phyloP scores from a whole-genome alignment of 179 eudicot species.

The Sideroxylon spinosum region DNA sequence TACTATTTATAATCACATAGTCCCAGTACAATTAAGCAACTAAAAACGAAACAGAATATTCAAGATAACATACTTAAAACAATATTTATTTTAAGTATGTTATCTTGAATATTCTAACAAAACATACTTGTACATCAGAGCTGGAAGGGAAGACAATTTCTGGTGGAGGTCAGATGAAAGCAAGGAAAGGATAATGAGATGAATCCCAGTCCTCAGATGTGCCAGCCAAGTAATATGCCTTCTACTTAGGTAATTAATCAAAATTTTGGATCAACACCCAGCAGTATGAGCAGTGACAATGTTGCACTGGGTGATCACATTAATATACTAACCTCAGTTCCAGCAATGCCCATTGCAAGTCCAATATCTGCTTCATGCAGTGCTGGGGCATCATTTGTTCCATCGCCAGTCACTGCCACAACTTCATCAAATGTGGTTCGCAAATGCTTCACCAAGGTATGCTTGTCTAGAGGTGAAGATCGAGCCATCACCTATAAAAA shows the following conservation, averaged over 20 bases:
- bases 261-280: not conserved
- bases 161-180: not conserved
- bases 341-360: slow-evolving; percentile 97
- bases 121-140: no score
- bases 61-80: no score
- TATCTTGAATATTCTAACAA: no score
- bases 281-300: not conserved
- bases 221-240: not conserved
- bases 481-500: slow-evolving; percentile 76
- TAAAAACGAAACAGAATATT: no score
- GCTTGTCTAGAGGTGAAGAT: slow-evolving; percentile 92
- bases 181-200: not conserved
- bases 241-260: not conserved
- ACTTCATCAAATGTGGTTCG: slow-evolving; percentile 87
- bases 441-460: slow-evolving; percentile 76
- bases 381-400: slow-evolving; percentile 97
- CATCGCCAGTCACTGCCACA: slow-evolving; percentile 97
- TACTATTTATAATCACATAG: no score
- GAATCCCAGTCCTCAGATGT: not conserved
- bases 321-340: slow-evolving; percentile 65
- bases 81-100: no score
- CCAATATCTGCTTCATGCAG: slow-evolving; percentile 98
- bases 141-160: not conserved
- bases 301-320: not conserved
- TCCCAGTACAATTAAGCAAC: no score